These are phyloP conservation scores for Boletus smithii DNA, from an alignment of 1,284 basidiomycete genomes.

Conservation along the genomic window DNA sequence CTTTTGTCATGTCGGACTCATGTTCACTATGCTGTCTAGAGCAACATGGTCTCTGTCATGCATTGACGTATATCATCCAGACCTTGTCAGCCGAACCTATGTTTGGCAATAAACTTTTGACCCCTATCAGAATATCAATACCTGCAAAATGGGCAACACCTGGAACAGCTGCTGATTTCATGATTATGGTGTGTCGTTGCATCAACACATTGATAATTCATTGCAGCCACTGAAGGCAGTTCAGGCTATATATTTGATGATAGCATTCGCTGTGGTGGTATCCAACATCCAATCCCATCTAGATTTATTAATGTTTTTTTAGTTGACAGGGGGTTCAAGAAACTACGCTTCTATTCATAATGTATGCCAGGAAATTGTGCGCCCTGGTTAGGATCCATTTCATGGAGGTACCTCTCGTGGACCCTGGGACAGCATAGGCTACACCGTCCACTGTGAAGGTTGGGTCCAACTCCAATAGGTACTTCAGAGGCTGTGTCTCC, in stretches of 20 bases:
- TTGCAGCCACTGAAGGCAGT: constrained; percentile 12
- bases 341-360: too few species aligned
- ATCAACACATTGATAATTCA: background rate
- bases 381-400: background rate
- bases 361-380: background rate
- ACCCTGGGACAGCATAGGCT: background rate
- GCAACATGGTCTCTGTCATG: constrained; percentile 86
- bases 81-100: constrained; percentile 80
- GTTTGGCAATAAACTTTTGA: constrained; percentile 69
- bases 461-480: background rate
- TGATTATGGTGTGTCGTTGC: constrained; percentile 67
- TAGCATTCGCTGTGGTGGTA: too few species aligned
- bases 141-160: constrained; percentile 72
- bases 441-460: background rate
- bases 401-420: background rate
- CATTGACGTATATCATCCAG: constrained; percentile 90
- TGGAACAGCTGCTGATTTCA: constrained; percentile 81
- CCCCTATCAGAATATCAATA: constrained; percentile 58
- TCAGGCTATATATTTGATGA: constrained; percentile 83
- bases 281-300: too few species aligned
- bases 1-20: constrained; percentile 5
- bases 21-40: constrained; percentile 44
- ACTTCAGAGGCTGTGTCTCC: background rate
- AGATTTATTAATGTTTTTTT: too few species aligned
- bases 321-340: too few species aligned